Evolutionary conservation across 768 basidiomycete species (phyloP).

Genomic region (Agaricus sinodeliciosus): DNA sequence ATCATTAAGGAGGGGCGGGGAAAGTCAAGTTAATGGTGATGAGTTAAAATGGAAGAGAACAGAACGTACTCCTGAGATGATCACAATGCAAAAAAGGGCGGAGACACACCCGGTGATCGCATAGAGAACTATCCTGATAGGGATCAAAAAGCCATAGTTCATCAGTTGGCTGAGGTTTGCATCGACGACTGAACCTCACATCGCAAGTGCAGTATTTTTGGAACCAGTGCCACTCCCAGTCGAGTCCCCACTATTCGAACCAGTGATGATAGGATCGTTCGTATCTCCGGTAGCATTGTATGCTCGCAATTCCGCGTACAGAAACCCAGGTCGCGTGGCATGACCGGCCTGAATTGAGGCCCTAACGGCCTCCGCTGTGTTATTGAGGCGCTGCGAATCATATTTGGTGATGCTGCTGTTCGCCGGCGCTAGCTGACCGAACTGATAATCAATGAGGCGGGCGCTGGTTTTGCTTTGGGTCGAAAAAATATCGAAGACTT

Average conservation of each 20-base stretch:
- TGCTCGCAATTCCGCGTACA: slow-evolving; percentile 65
- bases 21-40: slow-evolving; percentile 6
- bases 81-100: slow-evolving; percentile 76
- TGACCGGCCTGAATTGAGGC: slow-evolving; percentile 33
- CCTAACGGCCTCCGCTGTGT: slow-evolving; percentile 35
- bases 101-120: slow-evolving; percentile 87
- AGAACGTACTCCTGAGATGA: slow-evolving; percentile 68
- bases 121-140: slow-evolving; percentile 70
- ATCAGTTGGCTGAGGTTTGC: background rate
- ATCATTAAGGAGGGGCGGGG: background rate
- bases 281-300: slow-evolving; percentile 47
- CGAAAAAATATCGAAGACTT: slow-evolving; percentile 63
- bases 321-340: slow-evolving; percentile 47
- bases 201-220: slow-evolving; percentile 62
- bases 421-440: slow-evolving; percentile 47
- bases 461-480: slow-evolving; percentile 59
- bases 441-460: slow-evolving; percentile 49
- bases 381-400: slow-evolving; percentile 59
- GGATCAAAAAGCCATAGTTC: background rate
- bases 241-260: slow-evolving; percentile 16
- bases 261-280: slow-evolving; percentile 18
- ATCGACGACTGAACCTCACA: slow-evolving; percentile 41
- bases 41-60: background rate
- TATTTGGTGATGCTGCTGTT: slow-evolving; percentile 51
- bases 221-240: slow-evolving; percentile 14